A percentile compares a stretch with the other conserved stretches of the same genome.
phyloP scores from a whole-genome alignment of 345 rosid species.

The Microthlaspi erraticum region DNA sequence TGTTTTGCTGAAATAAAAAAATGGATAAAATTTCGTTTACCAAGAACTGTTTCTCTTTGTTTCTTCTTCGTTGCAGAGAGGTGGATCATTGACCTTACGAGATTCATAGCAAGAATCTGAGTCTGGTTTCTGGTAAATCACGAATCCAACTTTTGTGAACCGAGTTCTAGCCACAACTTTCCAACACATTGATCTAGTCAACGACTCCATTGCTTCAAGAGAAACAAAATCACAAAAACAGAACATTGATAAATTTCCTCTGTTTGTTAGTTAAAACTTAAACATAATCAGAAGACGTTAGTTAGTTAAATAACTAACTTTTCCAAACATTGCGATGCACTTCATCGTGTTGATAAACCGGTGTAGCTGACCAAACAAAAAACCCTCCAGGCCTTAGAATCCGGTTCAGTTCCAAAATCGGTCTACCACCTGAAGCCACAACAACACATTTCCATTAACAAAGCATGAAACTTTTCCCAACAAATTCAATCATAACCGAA shows the following conservation, averaged over 20 bases:
- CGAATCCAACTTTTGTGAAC: constrained; percentile 70
- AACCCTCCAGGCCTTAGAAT: constrained; percentile 91
- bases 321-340: constrained; percentile 75
- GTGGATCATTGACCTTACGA: constrained; percentile 56
- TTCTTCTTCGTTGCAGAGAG: constrained; percentile 59
- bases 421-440: constrained; percentile 83
- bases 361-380: constrained; percentile 97
- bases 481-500: constrained; percentile 47
- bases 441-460: constrained; percentile 20
- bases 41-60: constrained; percentile 55
- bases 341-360: constrained; percentile 70
- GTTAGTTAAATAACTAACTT: constrained; percentile 45
- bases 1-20: neutral
- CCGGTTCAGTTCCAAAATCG: constrained; percentile 87
- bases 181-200: constrained; percentile 90
- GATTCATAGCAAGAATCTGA: constrained; percentile 72
- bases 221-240: constrained; percentile 8
- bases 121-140: constrained; percentile 80
- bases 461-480: constrained; percentile 13
- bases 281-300: constrained; percentile 1
- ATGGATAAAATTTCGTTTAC: constrained; percentile 42
- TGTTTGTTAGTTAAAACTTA: neutral
- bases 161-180: constrained; percentile 65
- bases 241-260: constrained; percentile 1
- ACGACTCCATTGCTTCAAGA: constrained; percentile 69